Evolutionary conservation across 192 early-diverging fungal species (phyloP), one percentile per base, ranked within the genome.

Genomic region (Dimargaris verticillata): DNA sequence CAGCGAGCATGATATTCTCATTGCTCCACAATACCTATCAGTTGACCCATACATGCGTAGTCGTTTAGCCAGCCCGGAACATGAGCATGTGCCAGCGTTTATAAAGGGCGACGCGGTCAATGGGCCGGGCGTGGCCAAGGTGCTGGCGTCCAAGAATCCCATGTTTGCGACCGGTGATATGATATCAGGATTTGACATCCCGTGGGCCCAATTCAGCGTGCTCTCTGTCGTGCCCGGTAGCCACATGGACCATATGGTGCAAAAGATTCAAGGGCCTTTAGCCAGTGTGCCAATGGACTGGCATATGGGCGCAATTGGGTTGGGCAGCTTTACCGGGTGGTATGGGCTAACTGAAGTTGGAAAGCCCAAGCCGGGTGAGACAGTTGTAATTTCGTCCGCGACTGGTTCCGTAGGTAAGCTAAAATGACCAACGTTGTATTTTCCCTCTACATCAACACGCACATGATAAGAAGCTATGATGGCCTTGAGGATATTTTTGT

Each of bases 241-340:
- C 64, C 53, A 64, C 25, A 20, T 66, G 11, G 59, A 61, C 0
- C 45, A 66, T 0, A 49, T 62, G 17, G 60, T 73, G 26, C 61
- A 71, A 46, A 75, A 72, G 46, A 64, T 75, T 12, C 54, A 70
- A 15, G 70, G 57, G 10, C 67, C 62, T 20, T 33, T 68, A 10
- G 66, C 65, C 44, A 69, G 65, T 18, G 53, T 87, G 5, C 79
- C 81, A 15, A 61, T 83, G 9, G 65, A 71, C 0, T 71, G 77
- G 67, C 82, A 76, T 53, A 44, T 85, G 42, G 83, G 87, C 48
- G 74, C 82, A 24, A 70, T 88, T 4, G 86, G 89, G 26, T 91
- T 92, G 85, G 81, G 89, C 28, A 82, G 84, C 29, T 75, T 83
- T 47, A 92, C 90, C 10, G 90, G 87, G 0, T 89, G 87, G 61